Evolutionary conservation across 2,329 filamentous ascomycete species (phyloP), one percentile per base, ranked within the genome.

Genomic region (Triangularia setosa): DNA sequence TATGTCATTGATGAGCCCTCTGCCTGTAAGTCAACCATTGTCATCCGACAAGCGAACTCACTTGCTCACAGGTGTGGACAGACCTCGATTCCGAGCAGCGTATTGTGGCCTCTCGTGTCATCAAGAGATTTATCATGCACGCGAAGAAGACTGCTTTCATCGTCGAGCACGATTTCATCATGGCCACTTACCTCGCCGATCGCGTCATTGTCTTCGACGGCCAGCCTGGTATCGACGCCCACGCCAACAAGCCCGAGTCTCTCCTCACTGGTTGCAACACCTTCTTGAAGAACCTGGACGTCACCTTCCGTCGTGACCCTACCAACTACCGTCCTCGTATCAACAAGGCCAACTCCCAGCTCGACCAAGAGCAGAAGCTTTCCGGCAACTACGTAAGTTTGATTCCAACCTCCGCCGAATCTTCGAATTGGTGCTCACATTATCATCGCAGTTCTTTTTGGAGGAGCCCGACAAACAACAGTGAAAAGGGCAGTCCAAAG

Each of bases 121-220:
- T 99, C 83, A 99, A 99, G 85, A 90, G 95, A 71, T 99, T 96
- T 85, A 99, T 99, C 80, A 99, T 99, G 95, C 94, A 99, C 83
- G 89, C 93, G 73, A 98, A 98, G 88, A 98, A 98, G 87, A 99
- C 95, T 0, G 95, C 95, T 59, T 99, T 99, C 78, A 88, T 99
- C 71, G 94, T 99, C 77, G 95, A 99, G 88, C 95, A 99, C 90
- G 95, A 99, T 85, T 98, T 99, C 83, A 97, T 98, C 82, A 97
- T 98, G 93, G 86, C 85, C 55, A 88, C 79, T 2, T 81, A 81
- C 71, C 82, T 87, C 60, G 86, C 95, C 55, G 96, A 99, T 75
- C 91, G 95, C 71, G 95, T 99, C 78, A 99, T 99, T 74, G 95
- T 99, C 74, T 99, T 99, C 74, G 95, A 98, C 75, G 95, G 96